Base-by-base conservation (phyloP, 345 rosid genomes). In the Euphorbia lathyris region DNA sequence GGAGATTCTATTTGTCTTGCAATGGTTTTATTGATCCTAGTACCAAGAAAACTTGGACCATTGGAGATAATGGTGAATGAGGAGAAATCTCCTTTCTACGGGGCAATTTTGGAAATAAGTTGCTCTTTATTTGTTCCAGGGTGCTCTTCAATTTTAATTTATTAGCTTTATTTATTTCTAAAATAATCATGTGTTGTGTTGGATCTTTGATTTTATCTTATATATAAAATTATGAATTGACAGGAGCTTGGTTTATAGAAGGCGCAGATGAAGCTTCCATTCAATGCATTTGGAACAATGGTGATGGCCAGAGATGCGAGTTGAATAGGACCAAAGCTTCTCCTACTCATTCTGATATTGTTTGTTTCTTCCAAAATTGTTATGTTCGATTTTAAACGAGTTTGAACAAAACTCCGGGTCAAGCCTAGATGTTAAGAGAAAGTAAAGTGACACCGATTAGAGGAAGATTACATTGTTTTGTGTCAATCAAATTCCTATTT, bases 281-380 rank as follows among this genome's bases (percentile, higher is more conserved):
- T n/a, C n/a, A n/a, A n/a, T n/a, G n/a, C n/a, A n/a, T n/a, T n/a
- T n/a, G n/a, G n/a, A n/a, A 92, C 99, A 22, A 92, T 95, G 99
- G 97, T 97, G 38, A 95, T 95, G 99, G 99, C 99, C 58, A 86
- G 99, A 83, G 99, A 92, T 60, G 99, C 92, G 77, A 84, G 96
- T 53, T 13, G 22, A 69, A 50, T 60, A 26, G 58, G 55, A 62
- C 14, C n/a, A 38, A 19, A 19, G 22, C 47, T 43, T 63, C 10
- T 53, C 59, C n/a, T 2, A 26, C 19, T n/a, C 48, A 23, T 27
- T 13, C 50, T 68, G 27, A 58, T n/a, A 22, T 29, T 26, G 22
- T 38, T 34, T 25, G 59, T 65, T 0, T 22, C n/a, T 9, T 19
- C 27, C 40, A 29, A 32, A 30, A 58, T 23, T n/a, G 20, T 53